A percentile compares a stretch with the other conserved stretches of the same genome.
phyloP scores from a whole-genome alignment of 768 basidiomycete species.

The Lentinula raphanica region DNA sequence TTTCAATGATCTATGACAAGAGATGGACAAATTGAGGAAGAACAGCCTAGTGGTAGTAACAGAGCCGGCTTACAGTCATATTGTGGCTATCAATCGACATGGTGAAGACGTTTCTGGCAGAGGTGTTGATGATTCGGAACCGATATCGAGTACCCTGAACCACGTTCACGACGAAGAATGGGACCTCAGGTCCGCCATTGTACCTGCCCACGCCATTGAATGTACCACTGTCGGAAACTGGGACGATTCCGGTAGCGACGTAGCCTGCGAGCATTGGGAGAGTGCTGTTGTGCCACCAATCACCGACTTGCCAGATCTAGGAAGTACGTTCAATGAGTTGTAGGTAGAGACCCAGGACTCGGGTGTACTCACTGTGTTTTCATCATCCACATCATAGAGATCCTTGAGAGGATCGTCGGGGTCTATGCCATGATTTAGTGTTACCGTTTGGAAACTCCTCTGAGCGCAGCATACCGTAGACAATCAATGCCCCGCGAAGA shows the following conservation, averaged over 20 bases:
- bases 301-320: slow-evolving; percentile 14
- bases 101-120: slow-evolving; percentile 27
- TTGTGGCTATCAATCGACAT: slow-evolving; percentile 35
- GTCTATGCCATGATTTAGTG: slow-evolving; percentile 11
- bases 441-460: background rate
- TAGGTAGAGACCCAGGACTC: too few relatives aligned
- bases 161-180: slow-evolving; percentile 38
- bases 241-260: slow-evolving; percentile 20
- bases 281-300: slow-evolving; percentile 33
- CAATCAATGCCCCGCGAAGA: slow-evolving; percentile 27
- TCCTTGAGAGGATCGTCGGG: slow-evolving; percentile 34
- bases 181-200: slow-evolving; percentile 25
- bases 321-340: background rate
- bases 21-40: slow-evolving; percentile 10
- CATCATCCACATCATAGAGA: slow-evolving; percentile 43
- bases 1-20: slow-evolving; percentile 28
- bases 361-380: background rate
- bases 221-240: slow-evolving; percentile 31
- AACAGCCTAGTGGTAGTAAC: slow-evolving; percentile 11
- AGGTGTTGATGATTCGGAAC: slow-evolving; percentile 45
- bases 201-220: slow-evolving; percentile 35
- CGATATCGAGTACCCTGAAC: slow-evolving; percentile 30
- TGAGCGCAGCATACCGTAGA: slow-evolving; percentile 20
- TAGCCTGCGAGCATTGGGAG: slow-evolving; percentile 19
- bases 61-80: slow-evolving; percentile 22